phyloP scores from a whole-genome alignment of 2,329 filamentous ascomycete genomes.

The Calonectria crousiana region DNA sequence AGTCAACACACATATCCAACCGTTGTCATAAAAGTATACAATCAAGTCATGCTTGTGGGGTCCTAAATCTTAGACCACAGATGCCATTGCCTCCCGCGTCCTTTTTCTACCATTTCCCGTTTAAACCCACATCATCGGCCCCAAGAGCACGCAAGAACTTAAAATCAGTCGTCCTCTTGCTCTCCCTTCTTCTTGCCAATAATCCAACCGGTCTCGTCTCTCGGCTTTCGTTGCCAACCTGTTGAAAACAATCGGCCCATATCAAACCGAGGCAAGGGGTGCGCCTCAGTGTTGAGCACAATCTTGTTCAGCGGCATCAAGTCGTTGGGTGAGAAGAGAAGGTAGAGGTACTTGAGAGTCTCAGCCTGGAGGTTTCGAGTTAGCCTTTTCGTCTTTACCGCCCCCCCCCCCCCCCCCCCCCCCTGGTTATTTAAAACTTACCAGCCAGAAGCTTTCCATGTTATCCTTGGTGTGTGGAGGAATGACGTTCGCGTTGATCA shows the following conservation, averaged over 20 bases:
- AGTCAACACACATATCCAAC: neutral
- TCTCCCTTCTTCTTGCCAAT: constrained; percentile 37
- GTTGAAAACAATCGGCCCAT: constrained; percentile 82
- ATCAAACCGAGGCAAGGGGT: constrained; percentile 89
- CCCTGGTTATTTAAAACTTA: constrained; percentile 56
- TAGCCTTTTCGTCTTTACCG: constrained; percentile 30
- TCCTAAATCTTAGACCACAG: neutral
- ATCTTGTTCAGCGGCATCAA: constrained; percentile 87
- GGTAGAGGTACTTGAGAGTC: constrained; percentile 97
- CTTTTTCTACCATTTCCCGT: neutral
- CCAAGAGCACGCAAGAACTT: neutral
- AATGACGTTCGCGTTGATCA: constrained; percentile 79
- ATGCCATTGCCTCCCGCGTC: neutral
- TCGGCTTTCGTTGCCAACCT: constrained; percentile 81
- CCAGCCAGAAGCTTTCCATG: constrained; percentile 99
- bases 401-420: too few relatives aligned
- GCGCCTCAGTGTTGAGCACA: constrained; percentile 96
- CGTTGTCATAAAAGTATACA: constrained; percentile 8
- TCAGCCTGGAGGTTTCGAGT: constrained; percentile 74
- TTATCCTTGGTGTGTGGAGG: constrained; percentile 83
- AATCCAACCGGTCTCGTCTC: constrained; percentile 60
- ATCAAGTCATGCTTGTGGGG: neutral
- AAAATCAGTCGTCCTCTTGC: constrained; percentile 13
- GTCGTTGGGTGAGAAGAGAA: constrained; percentile 88
- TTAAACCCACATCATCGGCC: neutral